A percentile compares a stretch with the other conserved stretches of the same genome.
These are phyloP conservation scores for Didymosphaeria variabile DNA, from an alignment of 2,329 filamentous ascomycete species.

Conservation along the genomic window DNA sequence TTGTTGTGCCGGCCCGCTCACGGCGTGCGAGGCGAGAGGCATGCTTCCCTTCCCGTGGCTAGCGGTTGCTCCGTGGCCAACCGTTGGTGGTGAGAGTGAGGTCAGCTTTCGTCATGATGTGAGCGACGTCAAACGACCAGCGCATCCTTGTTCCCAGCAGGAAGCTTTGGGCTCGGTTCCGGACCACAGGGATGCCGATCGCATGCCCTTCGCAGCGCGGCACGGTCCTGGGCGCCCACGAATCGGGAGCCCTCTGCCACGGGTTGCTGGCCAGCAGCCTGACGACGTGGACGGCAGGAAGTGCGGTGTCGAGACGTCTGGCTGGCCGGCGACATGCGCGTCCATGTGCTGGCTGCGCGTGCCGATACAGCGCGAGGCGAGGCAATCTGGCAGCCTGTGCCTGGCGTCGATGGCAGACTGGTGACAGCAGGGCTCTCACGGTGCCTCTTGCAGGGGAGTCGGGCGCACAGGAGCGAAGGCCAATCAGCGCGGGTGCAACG, in stretches of 20 bases:
- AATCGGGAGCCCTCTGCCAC: conserved; percentile 7
- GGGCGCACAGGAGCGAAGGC: conserved; percentile 23
- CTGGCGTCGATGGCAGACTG: neutral
- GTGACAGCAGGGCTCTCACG: conserved; percentile 20
- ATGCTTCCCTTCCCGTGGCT: conserved; percentile 3
- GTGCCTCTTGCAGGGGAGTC: conserved; percentile 14
- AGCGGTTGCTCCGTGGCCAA: neutral
- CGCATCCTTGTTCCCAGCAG: conserved; percentile 36
- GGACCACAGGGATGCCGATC: conserved; percentile 28
- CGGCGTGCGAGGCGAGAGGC: conserved; percentile 19
- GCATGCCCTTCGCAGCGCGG: conserved; percentile 17
- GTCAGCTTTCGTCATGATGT: conserved; percentile 45
- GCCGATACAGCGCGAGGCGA: conserved; percentile 32
- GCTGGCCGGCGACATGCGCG: conserved; percentile 8
- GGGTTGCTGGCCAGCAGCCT: neutral
- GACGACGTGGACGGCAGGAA: conserved; percentile 14
- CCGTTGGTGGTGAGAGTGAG: conserved; percentile 6
- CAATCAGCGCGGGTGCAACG: conserved; percentile 39
- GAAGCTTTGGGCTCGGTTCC: conserved; percentile 35
- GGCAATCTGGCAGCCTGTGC: conserved; percentile 9
- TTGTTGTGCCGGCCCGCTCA: conserved; percentile 35
- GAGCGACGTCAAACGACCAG: conserved; percentile 19
- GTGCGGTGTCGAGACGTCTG: conserved; percentile 22
- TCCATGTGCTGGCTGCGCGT: conserved; percentile 38
- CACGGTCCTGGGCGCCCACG: conserved; percentile 16